Base-by-base conservation (phyloP, 2,329 filamentous ascomycete species). In the Tolypocladium paradoxum region DNA sequence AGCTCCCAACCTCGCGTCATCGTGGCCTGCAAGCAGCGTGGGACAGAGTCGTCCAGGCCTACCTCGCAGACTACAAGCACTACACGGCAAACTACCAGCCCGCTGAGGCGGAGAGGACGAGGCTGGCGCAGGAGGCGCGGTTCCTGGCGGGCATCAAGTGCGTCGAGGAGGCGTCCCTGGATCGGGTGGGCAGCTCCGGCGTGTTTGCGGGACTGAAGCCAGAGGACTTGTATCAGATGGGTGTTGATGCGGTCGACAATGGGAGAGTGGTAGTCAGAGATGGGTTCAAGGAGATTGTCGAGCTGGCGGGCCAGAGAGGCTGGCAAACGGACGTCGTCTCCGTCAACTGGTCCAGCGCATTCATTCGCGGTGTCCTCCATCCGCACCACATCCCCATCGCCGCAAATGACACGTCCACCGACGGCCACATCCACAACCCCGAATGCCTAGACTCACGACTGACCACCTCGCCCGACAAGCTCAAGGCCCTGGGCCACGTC, bases 311-410 rank as follows among this genome's bases (percentile, higher is more conserved):
- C 3, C 57, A 54, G 0, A 63, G 62, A 12, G 67, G 65, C 3
- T 75, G 73, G 70, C 57, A 59, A 0, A 65, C 75, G 29, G 69
- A 68, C 45, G 62, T 81, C 18, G 63, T 80, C 29, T 79, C 76
- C 5, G 73, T 79, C 40, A 79, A 78, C 58, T 78, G 76, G 76
- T 77, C 75, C 9, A 56, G 62, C 1, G 67, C 70, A 6, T 78
- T 78, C 56, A 75, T 78, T 56, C 60, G 66, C 29, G 76, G 76
- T 46, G 73, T 69, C 7, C 63, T 78, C 22, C 63, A 62, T 43
- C 64, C 60, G 18, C 61, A 60, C 38, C 61, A 60, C 34, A 56
- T 75, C 3, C 54, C 58, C 29, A 59, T 79, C 27, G 60, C 75
- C 11, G 71, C 76, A 55, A 81, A 81, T 58, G 68, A 73, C 20